Conservation (phyloP, 352 stramenopile species). For the Phytopythium vexans region DNA sequence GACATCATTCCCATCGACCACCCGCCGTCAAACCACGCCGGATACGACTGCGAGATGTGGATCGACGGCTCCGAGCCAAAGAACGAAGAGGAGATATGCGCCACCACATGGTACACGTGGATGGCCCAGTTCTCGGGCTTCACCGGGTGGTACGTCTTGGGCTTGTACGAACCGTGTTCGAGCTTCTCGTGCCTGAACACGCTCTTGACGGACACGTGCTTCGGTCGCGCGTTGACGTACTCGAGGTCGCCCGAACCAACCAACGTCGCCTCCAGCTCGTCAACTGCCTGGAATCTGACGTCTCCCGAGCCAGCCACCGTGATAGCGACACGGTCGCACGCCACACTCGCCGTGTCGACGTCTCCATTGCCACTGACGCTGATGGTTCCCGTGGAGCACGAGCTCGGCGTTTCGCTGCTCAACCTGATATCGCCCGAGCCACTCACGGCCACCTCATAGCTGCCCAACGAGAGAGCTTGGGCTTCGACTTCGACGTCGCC, state of each 20-base stretch:
- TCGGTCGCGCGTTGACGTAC: constrained; percentile 5
- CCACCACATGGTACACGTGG: constrained; percentile 3
- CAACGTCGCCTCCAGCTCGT: constrained; percentile 2
- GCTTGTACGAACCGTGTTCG: background rate
- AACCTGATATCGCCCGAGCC: constrained; percentile 3
- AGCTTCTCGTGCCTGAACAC: background rate
- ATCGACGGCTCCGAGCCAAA: background rate
- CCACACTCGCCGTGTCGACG: constrained; percentile 1
- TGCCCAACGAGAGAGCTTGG: background rate
- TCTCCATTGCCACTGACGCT: constrained; percentile 1
- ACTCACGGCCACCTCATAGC: background rate
- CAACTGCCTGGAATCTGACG: constrained; percentile 3
- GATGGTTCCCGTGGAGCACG: constrained; percentile 1
- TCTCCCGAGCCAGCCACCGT: constrained; percentile 7
- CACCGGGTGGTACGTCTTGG: too few relatives aligned
- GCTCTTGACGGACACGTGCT: background rate
- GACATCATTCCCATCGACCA: background rate
- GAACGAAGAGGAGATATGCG: background rate
- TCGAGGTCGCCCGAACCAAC: constrained; percentile 1
- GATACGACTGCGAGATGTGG: background rate
- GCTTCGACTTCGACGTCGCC: constrained; percentile 6
- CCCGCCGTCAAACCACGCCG: background rate
- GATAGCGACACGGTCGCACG: constrained; percentile 4
- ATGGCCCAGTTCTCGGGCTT: background rate
- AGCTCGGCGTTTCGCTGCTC: background rate